Conservation (phyloP, 2,329 filamentous ascomycete genomes). For the Lachnellula occidentalis region DNA sequence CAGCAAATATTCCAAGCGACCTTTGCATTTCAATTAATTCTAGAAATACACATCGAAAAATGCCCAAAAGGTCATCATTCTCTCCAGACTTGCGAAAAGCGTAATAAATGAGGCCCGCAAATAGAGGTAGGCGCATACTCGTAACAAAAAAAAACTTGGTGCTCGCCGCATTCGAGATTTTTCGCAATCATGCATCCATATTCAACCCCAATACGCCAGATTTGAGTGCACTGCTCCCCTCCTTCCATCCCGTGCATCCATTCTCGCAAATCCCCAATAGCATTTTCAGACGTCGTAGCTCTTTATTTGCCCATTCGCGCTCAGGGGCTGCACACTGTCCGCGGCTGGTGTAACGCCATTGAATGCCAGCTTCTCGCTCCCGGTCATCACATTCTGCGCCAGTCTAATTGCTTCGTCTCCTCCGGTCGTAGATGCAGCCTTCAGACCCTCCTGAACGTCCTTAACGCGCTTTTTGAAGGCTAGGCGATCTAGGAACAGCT, state of each 20-base stretch:
- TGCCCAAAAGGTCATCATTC: constrained; percentile 1
- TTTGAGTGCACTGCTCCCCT: constrained; percentile 16
- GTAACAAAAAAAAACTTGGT: background rate
- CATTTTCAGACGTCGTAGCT: constrained; percentile 30
- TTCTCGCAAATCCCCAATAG: background rate
- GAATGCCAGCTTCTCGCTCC: constrained; percentile 46
- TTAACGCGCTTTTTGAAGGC: constrained; percentile 83
- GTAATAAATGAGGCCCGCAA: constrained; percentile 8
- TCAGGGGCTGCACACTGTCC: constrained; percentile 47
- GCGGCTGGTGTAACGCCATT: constrained; percentile 38
- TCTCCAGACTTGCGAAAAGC: constrained; percentile 4
- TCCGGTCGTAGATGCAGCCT: constrained; percentile 38
- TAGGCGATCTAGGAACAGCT: constrained; percentile 87
- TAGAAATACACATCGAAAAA: constrained; percentile 21
- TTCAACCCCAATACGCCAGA: constrained; percentile 26
- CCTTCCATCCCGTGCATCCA: constrained; percentile 1
- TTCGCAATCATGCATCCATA: constrained; percentile 8
- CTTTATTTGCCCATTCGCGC: constrained; percentile 50
- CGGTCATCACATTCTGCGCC: constrained; percentile 30
- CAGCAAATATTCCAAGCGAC: constrained; percentile 8
- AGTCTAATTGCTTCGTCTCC: constrained; percentile 32
- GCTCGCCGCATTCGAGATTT: constrained; percentile 6
- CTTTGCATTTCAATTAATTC: constrained; percentile 5
- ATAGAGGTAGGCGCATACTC: constrained; percentile 10
- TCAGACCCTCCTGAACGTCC: constrained; percentile 74